Evolutionary conservation across 1,139 yeast genomes (phyloP), one percentile per base, ranked within the genome.

Genomic region (Kodamaea plutei): DNA sequence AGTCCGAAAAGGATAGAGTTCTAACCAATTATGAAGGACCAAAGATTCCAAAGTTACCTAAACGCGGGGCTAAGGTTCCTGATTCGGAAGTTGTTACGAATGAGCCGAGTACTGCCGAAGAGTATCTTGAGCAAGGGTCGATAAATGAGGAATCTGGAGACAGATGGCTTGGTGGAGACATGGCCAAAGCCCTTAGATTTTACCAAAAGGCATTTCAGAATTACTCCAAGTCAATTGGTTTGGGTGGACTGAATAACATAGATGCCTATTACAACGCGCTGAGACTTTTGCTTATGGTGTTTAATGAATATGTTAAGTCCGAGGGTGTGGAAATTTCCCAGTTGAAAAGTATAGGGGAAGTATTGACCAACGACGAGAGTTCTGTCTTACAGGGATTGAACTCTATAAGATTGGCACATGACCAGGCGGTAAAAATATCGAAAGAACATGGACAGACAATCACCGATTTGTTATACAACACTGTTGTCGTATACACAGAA

Each of bases 71-170:
- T 4, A 29, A 35, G n/a, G 33, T 39, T 31, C 29, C 26, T 8
- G 36, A 37, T 8, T 34, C 37, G 23, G 43, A 30, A 6, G 44
- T 44, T 20, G 33, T 43, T 8, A 29, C 39, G 4, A 25, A 25
- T 11, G 43, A 41, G 8, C 71, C 69, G 3, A 41, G 50, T 7
- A 63, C 71, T 0, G 58, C 63, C 1, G 74, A 68, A 15, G 77
- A 69, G n/a, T 61, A 43, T 23, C 54, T 71, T n/a, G 73, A 68
- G 24, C 55, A 57, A 34, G 80, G 73, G 0, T 56, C 73, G 2
- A 50, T 52, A 8, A 72, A 69, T 30, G 81, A 75, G 44, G 79
- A 73, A 38, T 67, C 70, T 8, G 81, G 79, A 1, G 81, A 75
- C 41, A 51, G 80, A 33, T 75, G 80, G 80, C 50, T 69, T 12